These are phyloP conservation scores for Hirschfeldia incana DNA, from an alignment of 345 rosid genomes.

Conservation along the genomic window DNA sequence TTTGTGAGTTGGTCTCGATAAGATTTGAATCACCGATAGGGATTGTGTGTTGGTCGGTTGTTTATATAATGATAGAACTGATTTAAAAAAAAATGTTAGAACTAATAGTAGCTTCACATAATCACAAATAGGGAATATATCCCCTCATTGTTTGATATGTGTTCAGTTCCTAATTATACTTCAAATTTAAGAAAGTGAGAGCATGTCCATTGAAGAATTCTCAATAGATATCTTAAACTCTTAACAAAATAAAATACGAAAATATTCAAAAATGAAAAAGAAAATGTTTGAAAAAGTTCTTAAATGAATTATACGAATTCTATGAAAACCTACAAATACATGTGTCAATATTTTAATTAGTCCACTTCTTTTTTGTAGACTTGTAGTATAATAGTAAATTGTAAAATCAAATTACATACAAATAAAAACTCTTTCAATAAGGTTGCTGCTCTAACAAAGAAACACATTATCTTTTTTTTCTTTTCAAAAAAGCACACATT, in stretches of 20 bases:
- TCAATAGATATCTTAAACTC: too few species aligned
- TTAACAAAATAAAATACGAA: too few species aligned
- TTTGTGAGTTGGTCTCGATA: conserved; percentile 23
- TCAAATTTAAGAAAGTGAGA: background rate
- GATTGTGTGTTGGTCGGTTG: background rate
- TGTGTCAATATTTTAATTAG: too few species aligned
- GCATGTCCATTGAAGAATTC: too few species aligned
- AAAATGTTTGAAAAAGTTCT: too few species aligned
- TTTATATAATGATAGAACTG: background rate
- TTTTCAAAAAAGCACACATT: background rate
- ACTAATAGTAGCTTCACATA: background rate
- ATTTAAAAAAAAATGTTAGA: background rate
- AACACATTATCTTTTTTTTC: background rate
- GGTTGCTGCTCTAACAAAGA: background rate
- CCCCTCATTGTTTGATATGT: conserved; percentile 10
- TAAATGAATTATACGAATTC: too few species aligned
- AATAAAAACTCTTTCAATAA: too few species aligned
- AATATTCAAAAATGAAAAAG: too few species aligned
- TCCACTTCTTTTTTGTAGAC: too few species aligned
- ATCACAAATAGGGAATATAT: conserved; percentile 6
- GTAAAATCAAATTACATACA: too few species aligned
- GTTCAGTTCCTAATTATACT: background rate
- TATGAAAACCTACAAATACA: too few species aligned
- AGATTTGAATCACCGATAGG: conserved; percentile 7
- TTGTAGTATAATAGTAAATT: too few species aligned